Evolutionary conservation across 208 protist genomes (phyloP).

Genomic region (Plasmodiophora brassicae): DNA sequence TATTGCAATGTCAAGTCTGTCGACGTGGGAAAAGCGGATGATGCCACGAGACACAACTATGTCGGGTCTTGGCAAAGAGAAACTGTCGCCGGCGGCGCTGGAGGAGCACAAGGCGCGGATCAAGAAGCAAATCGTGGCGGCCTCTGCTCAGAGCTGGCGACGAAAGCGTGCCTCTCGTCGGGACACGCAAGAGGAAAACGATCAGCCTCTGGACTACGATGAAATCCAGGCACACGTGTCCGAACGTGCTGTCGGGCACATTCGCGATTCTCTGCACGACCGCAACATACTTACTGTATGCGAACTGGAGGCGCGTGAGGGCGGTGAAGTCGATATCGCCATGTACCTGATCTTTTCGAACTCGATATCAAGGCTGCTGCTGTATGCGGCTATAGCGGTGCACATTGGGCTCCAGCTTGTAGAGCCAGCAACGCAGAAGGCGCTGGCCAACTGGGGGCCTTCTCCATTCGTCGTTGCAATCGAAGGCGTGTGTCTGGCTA

Average conservation of each 20-base stretch:
- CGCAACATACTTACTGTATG: conserved; percentile 10
- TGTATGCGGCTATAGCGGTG: neutral
- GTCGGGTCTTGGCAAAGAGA: neutral
- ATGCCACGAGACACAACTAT: too few relatives aligned
- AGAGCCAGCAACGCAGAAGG: neutral
- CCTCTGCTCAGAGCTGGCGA: conserved; percentile 7
- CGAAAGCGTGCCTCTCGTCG: neutral
- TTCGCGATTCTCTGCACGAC: neutral
- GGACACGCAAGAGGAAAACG: neutral
- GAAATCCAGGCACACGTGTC: conserved; percentile 8
- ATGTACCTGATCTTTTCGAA: neutral
- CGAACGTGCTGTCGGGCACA: neutral
- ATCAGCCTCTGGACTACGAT: conserved; percentile 23
- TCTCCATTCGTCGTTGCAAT: neutral
- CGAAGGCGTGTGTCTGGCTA: neutral
- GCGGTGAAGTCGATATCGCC: neutral
- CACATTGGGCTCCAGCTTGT: neutral
- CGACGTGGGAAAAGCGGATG: too few relatives aligned
- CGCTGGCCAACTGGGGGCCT: neutral
- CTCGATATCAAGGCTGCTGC: neutral
- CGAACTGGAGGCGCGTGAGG: neutral
- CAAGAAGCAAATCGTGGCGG: neutral
- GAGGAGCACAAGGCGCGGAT: neutral
- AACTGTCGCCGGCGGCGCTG: neutral
- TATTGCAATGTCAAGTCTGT: too few relatives aligned